Percentiles rank a stretch among this genome's conserved stretches.
These are phyloP conservation scores for Macaranga tanarius DNA, from an alignment of 441 rosid species.

Conservation along the genomic window DNA sequence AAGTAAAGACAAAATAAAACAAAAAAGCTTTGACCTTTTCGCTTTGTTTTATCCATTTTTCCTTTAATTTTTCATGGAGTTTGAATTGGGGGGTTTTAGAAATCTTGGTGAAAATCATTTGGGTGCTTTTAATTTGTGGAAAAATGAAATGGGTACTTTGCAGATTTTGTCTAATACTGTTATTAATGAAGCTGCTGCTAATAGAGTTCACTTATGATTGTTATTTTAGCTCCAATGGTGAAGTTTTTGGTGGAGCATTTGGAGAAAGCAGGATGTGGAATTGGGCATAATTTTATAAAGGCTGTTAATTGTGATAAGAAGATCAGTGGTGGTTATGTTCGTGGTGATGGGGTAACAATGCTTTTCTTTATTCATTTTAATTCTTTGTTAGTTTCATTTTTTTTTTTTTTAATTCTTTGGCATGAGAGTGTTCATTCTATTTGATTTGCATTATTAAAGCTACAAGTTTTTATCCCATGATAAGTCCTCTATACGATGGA, in stretches of 20 bases:
- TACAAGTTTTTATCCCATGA: no score
- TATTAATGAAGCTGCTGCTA: neutral
- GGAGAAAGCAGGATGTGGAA: slow-evolving; percentile 77
- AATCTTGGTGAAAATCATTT: neutral
- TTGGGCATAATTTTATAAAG: slow-evolving; percentile 68
- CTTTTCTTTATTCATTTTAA: neutral
- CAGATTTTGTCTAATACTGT: neutral
- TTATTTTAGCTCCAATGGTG: slow-evolving; percentile 70
- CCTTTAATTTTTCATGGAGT: slow-evolving; percentile 2
- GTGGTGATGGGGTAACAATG: slow-evolving; percentile 61
- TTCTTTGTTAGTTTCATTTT: neutral
- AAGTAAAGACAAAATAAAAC: slow-evolving; percentile 34
- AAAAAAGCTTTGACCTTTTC: neutral
- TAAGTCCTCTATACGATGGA: no score
- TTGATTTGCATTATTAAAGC: no score
- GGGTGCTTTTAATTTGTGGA: neutral
- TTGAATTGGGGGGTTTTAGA: slow-evolving; percentile 13
- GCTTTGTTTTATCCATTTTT: neutral
- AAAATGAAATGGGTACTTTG: neutral
- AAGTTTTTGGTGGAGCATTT: slow-evolving; percentile 76
- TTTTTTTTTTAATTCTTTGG: no score
- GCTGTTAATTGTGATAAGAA: slow-evolving; percentile 56
- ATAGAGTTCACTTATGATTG: neutral
- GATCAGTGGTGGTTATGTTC: slow-evolving; percentile 60
- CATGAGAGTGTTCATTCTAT: no score